A percentile compares a stretch with the other conserved stretches of the same genome.
These are phyloP conservation scores for Podaxis mareebaensis DNA, from an alignment of 768 basidiomycete species.

Conservation along the genomic window DNA sequence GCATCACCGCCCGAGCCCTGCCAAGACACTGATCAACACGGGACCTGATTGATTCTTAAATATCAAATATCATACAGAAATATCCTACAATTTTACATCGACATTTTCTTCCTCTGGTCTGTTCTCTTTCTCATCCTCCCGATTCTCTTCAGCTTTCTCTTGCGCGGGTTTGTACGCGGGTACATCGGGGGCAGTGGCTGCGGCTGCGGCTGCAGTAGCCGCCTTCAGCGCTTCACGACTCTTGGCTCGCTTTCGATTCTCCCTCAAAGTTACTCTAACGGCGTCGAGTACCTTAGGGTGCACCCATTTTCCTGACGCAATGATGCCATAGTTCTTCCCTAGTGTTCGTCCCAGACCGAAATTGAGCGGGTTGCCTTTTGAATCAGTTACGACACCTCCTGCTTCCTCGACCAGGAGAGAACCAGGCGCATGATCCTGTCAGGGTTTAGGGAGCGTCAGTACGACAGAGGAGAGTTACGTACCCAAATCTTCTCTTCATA, in stretches of 20 bases:
- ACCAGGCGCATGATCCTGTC: constrained; percentile 89
- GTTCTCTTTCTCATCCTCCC: neutral
- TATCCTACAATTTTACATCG: constrained; percentile 7
- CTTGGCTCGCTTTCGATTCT: constrained; percentile 19
- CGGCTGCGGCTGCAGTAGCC: neutral
- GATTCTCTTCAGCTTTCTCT: neutral
- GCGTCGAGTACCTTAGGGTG: constrained; percentile 74
- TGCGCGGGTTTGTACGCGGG: neutral
- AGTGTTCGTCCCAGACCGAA: constrained; percentile 88
- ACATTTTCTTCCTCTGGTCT: neutral
- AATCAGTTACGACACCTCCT: constrained; percentile 87
- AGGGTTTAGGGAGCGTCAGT: neutral
- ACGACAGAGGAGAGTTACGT: constrained; percentile 21
- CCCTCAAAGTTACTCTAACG: constrained; percentile 56
- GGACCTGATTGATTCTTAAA: neutral
- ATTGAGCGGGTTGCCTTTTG: constrained; percentile 73
- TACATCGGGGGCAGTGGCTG: neutral
- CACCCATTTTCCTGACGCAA: constrained; percentile 75
- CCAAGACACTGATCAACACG: neutral
- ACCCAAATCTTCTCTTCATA: constrained; percentile 99
- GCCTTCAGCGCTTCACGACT: neutral
- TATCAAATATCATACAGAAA: neutral
- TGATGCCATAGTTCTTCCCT: constrained; percentile 83
- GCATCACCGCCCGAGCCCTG: neutral
- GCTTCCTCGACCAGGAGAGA: constrained; percentile 84